These are phyloP conservation scores for Elymus sibiricus DNA, from an alignment of 176 grass and related monocot species.

Conservation along the genomic window DNA sequence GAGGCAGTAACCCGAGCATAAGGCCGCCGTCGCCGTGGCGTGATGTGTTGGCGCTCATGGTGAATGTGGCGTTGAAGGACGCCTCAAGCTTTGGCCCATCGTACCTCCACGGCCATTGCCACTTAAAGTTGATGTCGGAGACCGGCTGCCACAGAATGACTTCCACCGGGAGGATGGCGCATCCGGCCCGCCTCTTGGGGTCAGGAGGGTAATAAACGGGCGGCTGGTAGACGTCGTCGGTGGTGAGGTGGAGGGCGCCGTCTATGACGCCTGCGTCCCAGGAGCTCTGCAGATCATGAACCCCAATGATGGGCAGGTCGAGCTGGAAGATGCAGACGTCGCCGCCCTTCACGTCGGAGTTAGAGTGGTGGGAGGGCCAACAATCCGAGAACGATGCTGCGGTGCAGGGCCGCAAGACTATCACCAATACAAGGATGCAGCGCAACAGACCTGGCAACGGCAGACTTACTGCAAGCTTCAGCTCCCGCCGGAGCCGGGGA, in stretches of 20 bases:
- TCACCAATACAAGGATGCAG: not conserved
- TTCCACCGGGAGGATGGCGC: not conserved
- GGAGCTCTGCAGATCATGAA: not conserved
- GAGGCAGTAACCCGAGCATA: not conserved
- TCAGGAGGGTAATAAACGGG: not conserved
- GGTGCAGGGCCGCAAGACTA: not conserved
- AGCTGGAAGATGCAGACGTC: not conserved
- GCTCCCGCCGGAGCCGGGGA: not conserved
- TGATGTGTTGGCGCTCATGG: not conserved
- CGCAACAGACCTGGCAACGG: not conserved
- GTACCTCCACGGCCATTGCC: too few relatives aligned
- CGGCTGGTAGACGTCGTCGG: not conserved
- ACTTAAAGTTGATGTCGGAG: too few relatives aligned
- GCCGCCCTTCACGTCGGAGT: fast-evolving
- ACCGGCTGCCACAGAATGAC: not conserved
- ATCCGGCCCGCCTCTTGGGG: not conserved
- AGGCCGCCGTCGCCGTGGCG: not conserved
- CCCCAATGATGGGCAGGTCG: too few relatives aligned
- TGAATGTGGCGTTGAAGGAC: not conserved
- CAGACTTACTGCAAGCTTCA: not conserved
- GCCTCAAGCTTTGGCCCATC: not conserved
- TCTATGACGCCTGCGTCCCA: not conserved
- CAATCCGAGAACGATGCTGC: not conserved
- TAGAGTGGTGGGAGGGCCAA: fast-evolving
- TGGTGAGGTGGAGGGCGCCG: not conserved